A percentile compares a stretch with the other conserved stretches of the same genome.
Conservation (phyloP, 768 basidiomycete genomes). For the Pulveroboletus sp. region DNA sequence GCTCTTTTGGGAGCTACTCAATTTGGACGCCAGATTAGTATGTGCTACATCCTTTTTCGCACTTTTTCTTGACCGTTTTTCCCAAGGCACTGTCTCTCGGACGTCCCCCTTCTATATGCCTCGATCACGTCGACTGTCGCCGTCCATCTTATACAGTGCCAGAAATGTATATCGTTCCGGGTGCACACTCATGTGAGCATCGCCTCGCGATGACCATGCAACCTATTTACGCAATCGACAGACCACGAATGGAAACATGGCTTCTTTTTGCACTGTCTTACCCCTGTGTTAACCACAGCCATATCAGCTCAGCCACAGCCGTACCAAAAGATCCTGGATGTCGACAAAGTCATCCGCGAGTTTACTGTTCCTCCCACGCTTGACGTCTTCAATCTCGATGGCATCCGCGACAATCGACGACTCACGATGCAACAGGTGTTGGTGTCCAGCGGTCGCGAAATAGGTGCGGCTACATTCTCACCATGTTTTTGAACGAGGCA, state of each 20-base stretch:
- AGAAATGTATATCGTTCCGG: constrained; percentile 29
- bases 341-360: constrained; percentile 54
- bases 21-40: constrained; percentile 65
- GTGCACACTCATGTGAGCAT: constrained; percentile 29
- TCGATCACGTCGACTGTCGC: constrained; percentile 62
- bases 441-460: constrained; percentile 57
- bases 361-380: constrained; percentile 52
- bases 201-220: constrained; percentile 4
- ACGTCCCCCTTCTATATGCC: constrained; percentile 63
- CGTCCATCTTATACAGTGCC: constrained; percentile 33
- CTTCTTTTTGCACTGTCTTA: constrained; percentile 60
- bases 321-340: constrained; percentile 48
- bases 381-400: constrained; percentile 38
- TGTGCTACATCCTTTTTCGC: constrained; percentile 29
- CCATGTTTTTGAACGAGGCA: constrained; percentile 1
- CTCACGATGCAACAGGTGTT: constrained; percentile 63
- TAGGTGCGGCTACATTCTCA: constrained; percentile 41
- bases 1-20: constrained; percentile 72
- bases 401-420: constrained; percentile 42
- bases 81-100: constrained; percentile 63
- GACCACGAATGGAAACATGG: constrained; percentile 71
- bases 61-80: constrained; percentile 5
- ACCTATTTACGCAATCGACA: constrained; percentile 25
- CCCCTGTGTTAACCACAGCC: constrained; percentile 58
- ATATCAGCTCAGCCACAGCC: constrained; percentile 48